These are phyloP conservation scores for Magnaporthiopsis poae DNA, from an alignment of 2,329 filamentous ascomycete genomes.

Conservation along the genomic window DNA sequence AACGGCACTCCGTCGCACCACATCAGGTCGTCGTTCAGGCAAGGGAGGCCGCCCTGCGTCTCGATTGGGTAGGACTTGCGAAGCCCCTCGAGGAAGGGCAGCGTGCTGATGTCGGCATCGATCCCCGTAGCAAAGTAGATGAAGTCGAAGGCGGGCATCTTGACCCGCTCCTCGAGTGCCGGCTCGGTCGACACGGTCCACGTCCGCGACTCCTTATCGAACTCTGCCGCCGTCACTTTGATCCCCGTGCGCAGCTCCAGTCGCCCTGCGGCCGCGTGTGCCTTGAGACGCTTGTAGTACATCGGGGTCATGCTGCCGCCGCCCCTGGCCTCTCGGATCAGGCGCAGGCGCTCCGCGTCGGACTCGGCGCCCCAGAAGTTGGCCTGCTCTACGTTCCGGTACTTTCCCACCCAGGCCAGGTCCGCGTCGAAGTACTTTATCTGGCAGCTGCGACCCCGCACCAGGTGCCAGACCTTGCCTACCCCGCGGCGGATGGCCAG, in stretches of 20 bases:
- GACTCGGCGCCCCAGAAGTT: slow-evolving; percentile 68
- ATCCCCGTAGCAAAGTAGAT: slow-evolving; percentile 59
- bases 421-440: slow-evolving; percentile 72
- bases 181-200: slow-evolving; percentile 44
- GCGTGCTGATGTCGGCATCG: slow-evolving; percentile 47
- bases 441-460: slow-evolving; percentile 42
- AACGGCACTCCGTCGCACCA: slow-evolving; percentile 61
- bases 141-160: slow-evolving; percentile 5
- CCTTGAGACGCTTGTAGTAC: slow-evolving; percentile 57
- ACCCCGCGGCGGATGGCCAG: slow-evolving; percentile 56
- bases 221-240: slow-evolving; percentile 39
- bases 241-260: slow-evolving; percentile 51
- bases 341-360: slow-evolving; percentile 57
- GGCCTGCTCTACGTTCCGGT: slow-evolving; percentile 66
- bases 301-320: slow-evolving; percentile 68
- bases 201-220: slow-evolving; percentile 29
- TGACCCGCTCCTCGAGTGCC: slow-evolving; percentile 15
- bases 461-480: slow-evolving; percentile 58
- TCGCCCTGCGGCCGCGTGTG: slow-evolving; percentile 41
- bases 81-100: slow-evolving; percentile 54
- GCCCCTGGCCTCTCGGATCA: slow-evolving; percentile 55
- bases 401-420: slow-evolving; percentile 73
- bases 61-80: slow-evolving; percentile 50
- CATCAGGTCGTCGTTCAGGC: slow-evolving; percentile 65
- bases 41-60: slow-evolving; percentile 57